Percentiles rank a stretch among this genome's conserved stretches.
phyloP scores from a whole-genome alignment of 1,284 basidiomycete genomes.

The Pseudozyma pruni region DNA sequence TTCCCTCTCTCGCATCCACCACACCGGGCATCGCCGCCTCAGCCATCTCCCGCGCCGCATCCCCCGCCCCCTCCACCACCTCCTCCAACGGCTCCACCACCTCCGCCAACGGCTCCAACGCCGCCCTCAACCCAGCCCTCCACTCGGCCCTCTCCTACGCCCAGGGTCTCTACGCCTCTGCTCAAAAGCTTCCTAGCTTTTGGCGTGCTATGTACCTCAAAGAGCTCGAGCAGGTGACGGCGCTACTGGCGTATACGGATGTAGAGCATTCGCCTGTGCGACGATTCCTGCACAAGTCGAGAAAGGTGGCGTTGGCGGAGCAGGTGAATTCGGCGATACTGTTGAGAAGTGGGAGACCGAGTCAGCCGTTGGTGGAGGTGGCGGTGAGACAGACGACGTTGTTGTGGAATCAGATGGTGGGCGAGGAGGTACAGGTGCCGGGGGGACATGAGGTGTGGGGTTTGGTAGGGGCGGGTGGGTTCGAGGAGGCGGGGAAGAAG shows the following conservation, averaged over 20 bases:
- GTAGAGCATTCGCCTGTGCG: conserved; percentile 78
- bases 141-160: conserved; percentile 54
- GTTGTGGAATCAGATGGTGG: conserved; percentile 42
- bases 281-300: conserved; percentile 77
- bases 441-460: conserved; percentile 35
- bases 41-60: conserved; percentile 50
- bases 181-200: conserved; percentile 51
- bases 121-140: conserved; percentile 41
- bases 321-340: conserved; percentile 87
- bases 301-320: conserved; percentile 81
- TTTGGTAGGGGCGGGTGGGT: conserved; percentile 8
- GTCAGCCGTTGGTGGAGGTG: conserved; percentile 60
- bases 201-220: conserved; percentile 72
- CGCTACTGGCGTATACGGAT: conserved; percentile 79
- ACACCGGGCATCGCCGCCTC: conserved; percentile 45
- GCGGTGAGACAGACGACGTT: conserved; percentile 61
- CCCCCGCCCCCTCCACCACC: conserved; percentile 51
- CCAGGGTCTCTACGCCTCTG: conserved; percentile 52
- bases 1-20: conserved; percentile 38
- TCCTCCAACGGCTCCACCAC: conserved; percentile 52
- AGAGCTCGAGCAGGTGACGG: conserved; percentile 79
- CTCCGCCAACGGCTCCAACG: conserved; percentile 27
- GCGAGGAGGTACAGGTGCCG: conserved; percentile 43
- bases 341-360: conserved; percentile 50
- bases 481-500: conserved; percentile 34